Evolutionary conservation across 1,284 basidiomycete species (phyloP), one percentile per base, ranked within the genome.

Genomic region (Trichosporon asahii): DNA sequence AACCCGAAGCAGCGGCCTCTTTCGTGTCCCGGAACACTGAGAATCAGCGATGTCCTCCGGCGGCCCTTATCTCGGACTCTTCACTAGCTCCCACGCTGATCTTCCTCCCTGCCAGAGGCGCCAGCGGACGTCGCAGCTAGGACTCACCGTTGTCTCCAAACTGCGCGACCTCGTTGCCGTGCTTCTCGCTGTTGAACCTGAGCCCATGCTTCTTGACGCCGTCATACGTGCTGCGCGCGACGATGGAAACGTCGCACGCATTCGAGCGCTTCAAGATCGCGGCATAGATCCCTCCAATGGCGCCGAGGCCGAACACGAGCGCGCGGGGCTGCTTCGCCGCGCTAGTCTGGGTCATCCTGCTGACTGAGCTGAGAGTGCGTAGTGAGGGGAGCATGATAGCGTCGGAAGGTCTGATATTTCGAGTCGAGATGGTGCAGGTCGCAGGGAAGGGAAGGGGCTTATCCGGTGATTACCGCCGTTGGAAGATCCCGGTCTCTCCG

Each of bases 271-370:
- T 74, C 14, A 86, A 78, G 66, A 85, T 80, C 70, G 80, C 83
- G 5, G 84, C 83, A 75, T 86, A 86, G 68, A 86, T 81, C n/a
- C 83, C 81, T 21, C 85, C 85, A 35, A 85, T 82, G 64, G 80
- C 80, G 67, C 83, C 83, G 61, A 83, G 77, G 66, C 83, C 83
- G 72, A 84, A 84, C 35, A 84, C 72, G 27, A 83, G 76, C 67
- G 82, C 79, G 70, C 66, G 69, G n/a, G 69, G 69, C 9, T 55
- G 66, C 12, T 61, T 37, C 6, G 53, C 29, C 33, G 60, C 33
- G 37, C 27, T 46, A 3, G 68, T 69, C 69, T 61, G 57, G 27
- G 57, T 61, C 57, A 61, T 61, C 57, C 15, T 29, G 14, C 57
- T n/a, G 27, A 70, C 55, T 27, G 63, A 67, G n/a, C 57, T 33